phyloP scores from a whole-genome alignment of 192 early-diverging fungal species.

The Chytriomyces sp. region DNA sequence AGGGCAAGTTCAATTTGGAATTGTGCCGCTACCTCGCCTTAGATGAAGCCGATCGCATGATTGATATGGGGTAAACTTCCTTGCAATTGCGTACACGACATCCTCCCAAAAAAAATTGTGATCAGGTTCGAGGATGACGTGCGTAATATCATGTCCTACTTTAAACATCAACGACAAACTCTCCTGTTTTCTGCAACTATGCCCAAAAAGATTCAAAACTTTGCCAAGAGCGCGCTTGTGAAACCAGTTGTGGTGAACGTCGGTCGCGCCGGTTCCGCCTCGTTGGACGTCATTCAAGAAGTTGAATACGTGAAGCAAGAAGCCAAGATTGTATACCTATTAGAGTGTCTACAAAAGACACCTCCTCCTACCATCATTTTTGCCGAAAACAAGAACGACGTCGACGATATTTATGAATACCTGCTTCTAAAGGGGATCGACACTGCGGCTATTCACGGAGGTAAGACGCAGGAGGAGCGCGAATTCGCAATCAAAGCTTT shows the following conservation, averaged over 20 bases:
- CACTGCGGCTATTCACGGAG: conserved; percentile 91
- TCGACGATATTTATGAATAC: conserved; percentile 98
- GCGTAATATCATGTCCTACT: conserved; percentile 92
- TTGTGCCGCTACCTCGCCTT: conserved; percentile 85
- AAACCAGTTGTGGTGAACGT: conserved; percentile 95
- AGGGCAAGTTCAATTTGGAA: conserved; percentile 86
- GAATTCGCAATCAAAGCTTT: conserved; percentile 93
- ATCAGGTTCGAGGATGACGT: conserved; percentile 89
- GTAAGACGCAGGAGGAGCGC: conserved; percentile 95
- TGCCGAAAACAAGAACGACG: conserved; percentile 98
- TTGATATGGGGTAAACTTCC: conserved; percentile 79
- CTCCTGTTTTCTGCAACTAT: conserved; percentile 95
- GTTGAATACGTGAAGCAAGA: conserved; percentile 98
- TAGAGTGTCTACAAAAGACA: conserved; percentile 96
- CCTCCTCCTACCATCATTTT: conserved; percentile 94
- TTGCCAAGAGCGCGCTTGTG: conserved; percentile 86
- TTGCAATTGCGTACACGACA: not conserved
- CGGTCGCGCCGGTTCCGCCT: conserved; percentile 94
- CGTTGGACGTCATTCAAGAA: conserved; percentile 95
- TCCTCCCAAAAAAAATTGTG: not conserved
- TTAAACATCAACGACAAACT: conserved; percentile 92
- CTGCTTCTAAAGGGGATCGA: conserved; percentile 93
- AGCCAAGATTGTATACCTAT: conserved; percentile 89
- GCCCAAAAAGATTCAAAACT: conserved; percentile 99
- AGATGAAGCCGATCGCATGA: conserved; percentile 98